phyloP scores from a whole-genome alignment of 2,329 filamentous ascomycete species.

The Sclerotinia borealis region DNA sequence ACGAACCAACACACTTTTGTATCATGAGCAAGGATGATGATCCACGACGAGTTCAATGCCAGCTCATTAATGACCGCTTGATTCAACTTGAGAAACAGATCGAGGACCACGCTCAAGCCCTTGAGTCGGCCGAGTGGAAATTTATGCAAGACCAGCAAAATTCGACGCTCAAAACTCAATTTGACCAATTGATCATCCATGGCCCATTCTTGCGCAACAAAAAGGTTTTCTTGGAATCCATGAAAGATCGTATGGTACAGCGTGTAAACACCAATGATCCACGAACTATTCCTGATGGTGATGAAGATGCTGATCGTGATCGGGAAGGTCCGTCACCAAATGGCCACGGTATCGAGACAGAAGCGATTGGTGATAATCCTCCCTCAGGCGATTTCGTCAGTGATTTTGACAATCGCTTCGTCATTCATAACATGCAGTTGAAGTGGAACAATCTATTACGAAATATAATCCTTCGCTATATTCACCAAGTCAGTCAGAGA shows the following conservation, averaged over 20 bases:
- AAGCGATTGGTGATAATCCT: constrained; percentile 55
- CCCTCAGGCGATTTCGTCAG: constrained; percentile 77
- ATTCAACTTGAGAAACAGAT: constrained; percentile 75
- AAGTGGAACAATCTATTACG: constrained; percentile 97
- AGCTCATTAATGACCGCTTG: constrained; percentile 76
- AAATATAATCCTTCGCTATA: constrained; percentile 95
- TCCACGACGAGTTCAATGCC: constrained; percentile 78
- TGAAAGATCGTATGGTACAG: constrained; percentile 37
- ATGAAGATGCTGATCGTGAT: constrained; percentile 37
- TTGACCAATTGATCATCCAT: constrained; percentile 54
- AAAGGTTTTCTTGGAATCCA: constrained; percentile 51
- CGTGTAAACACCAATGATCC: constrained; percentile 28
- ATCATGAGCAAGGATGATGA: constrained; percentile 91
- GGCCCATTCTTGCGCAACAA: constrained; percentile 51
- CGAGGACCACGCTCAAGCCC: constrained; percentile 61
- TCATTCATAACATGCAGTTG: constrained; percentile 93
- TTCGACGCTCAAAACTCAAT: constrained; percentile 47
- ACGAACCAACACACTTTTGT: constrained; percentile 90
- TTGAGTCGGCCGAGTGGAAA: constrained; percentile 71
- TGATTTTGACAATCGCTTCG: constrained; percentile 97
- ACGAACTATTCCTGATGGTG: constrained; percentile 25
- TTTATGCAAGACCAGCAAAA: constrained; percentile 49
- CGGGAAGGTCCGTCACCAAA: constrained; percentile 22
- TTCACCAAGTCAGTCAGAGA: constrained; percentile 92
- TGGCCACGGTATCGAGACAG: constrained; percentile 38